Conservation (phyloP, 2,329 filamentous ascomycete species). For the Erysiphe pulchra region DNA sequence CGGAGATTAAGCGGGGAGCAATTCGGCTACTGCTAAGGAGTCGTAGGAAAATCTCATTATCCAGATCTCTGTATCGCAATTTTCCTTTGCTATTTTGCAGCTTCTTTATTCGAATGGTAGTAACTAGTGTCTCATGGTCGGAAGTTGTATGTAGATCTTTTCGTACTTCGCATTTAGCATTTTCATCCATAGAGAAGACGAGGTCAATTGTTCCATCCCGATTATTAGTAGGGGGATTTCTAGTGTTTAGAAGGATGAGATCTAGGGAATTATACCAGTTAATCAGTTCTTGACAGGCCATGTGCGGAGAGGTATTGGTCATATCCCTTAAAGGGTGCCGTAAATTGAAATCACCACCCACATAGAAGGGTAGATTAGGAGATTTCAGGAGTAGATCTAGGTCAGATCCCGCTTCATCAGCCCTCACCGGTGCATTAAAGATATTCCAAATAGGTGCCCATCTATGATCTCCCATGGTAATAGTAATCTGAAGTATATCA, state of each 20-base stretch:
- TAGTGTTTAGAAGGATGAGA: conserved; percentile 17
- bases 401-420: neutral
- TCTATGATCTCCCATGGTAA: neutral
- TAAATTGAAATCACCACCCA: neutral
- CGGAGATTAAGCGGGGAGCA: too few relatives aligned
- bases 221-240: neutral
- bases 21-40: too few relatives aligned
- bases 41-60: too few relatives aligned
- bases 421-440: neutral
- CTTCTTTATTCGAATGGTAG: neutral
- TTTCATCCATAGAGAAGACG: neutral
- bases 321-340: neutral
- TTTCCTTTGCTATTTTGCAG: neutral
- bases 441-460: neutral
- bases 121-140: neutral
- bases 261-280: neutral
- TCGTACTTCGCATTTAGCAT: neutral
- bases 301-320: neutral
- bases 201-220: neutral
- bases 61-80: neutral
- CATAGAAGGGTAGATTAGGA: neutral
- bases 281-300: neutral
- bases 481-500: neutral
- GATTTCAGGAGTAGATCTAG: neutral
- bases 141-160: neutral